A percentile compares a stretch with the other conserved stretches of the same genome.
Evolutionary conservation across 129 eudicot species (phyloP).

Genomic region (Cynara cardunculus): DNA sequence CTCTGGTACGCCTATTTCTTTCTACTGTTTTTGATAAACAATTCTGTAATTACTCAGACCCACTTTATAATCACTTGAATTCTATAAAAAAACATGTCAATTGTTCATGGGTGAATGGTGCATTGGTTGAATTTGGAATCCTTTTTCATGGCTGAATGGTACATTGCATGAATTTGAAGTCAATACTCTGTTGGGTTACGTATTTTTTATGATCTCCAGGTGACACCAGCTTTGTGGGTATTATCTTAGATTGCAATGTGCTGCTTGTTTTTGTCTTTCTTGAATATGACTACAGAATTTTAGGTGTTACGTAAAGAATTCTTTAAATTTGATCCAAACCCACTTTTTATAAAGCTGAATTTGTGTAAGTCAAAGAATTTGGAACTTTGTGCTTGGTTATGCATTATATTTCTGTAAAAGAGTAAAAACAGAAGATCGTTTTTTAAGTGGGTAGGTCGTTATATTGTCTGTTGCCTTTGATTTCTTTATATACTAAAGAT

Average conservation of each 20-base stretch:
- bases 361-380: background rate
- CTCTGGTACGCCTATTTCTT: constrained; percentile 27
- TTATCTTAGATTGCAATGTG: background rate
- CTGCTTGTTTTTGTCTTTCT: constrained; percentile 4
- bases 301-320: background rate
- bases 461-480: background rate
- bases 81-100: background rate
- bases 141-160: background rate
- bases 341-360: background rate
- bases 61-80: background rate
- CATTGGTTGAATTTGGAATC: constrained; percentile 2
- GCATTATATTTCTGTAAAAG: background rate
- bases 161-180: constrained; percentile 11
- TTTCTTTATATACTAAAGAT: background rate
- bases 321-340: background rate
- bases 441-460: background rate
- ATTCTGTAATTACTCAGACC: background rate
- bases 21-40: background rate
- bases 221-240: background rate
- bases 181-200: constrained; percentile 8
- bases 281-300: background rate
- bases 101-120: background rate
- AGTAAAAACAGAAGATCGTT: background rate
- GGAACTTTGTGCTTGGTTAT: background rate
- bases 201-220: background rate